Evolutionary conservation across 352 stramenopile species (phyloP).

Genomic region (Phytophthora pseudosyringae): DNA sequence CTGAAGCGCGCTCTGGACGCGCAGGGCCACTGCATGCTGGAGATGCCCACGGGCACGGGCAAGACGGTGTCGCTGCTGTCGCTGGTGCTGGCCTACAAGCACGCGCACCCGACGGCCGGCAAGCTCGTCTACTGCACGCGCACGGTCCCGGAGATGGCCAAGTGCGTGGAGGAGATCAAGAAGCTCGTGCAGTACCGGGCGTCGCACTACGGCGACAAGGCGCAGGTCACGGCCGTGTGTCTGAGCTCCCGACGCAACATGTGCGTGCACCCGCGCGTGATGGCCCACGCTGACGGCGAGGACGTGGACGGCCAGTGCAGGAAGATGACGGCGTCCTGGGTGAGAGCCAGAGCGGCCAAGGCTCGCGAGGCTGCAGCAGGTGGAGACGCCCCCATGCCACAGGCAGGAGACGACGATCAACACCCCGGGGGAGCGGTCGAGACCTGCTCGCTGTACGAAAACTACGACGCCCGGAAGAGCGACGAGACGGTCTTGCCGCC

Average conservation of each 20-base stretch:
- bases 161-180: conserved; percentile 98
- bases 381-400: conserved; percentile 14
- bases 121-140: conserved; percentile 99
- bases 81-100: conserved; percentile 95
- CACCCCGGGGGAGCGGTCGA: conserved; percentile 44
- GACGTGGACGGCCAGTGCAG: conserved; percentile 97
- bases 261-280: conserved; percentile 97
- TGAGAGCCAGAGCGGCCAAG: conserved; percentile 80
- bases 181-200: conserved; percentile 89
- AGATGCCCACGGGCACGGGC: conserved; percentile 99
- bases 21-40: conserved; percentile 96
- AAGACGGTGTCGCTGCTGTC: conserved; percentile 98
- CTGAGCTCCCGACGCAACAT: conserved; percentile 97
- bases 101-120: conserved; percentile 94
- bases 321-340: conserved; percentile 98
- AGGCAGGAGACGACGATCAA: conserved; percentile 11
- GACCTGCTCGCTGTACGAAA: conserved; percentile 91
- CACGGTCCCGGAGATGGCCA: conserved; percentile 99
- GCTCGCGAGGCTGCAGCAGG: conserved; percentile 8
- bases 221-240: conserved; percentile 87
- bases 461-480: conserved; percentile 87
- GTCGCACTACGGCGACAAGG: conserved; percentile 64
- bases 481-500: conserved; percentile 92
- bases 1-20: conserved; percentile 98
- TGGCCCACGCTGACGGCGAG: conserved; percentile 96